A percentile compares a stretch with the other conserved stretches of the same genome.
Conservation (phyloP, 768 basidiomycete species). For the Boletus rubescentipes region DNA sequence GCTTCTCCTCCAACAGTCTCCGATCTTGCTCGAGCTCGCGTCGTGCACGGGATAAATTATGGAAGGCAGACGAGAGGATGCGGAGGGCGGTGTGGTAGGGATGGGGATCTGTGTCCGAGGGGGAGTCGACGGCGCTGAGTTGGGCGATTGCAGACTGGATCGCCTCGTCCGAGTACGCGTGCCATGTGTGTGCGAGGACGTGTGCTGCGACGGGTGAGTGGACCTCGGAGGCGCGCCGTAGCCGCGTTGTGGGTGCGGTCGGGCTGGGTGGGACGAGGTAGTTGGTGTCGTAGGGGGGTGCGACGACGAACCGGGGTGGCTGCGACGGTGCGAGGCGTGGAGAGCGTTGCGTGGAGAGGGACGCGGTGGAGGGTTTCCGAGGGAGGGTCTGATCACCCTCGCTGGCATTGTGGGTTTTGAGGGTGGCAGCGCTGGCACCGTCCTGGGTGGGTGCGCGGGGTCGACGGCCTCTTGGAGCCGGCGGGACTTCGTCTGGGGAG, state of each 20-base stretch:
- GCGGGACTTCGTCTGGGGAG: slow-evolving; percentile 50
- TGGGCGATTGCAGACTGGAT: slow-evolving; percentile 63
- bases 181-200: slow-evolving; percentile 72
- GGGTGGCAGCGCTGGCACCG: slow-evolving; percentile 35
- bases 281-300: slow-evolving; percentile 34
- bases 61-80: slow-evolving; percentile 64
- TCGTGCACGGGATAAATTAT: slow-evolving; percentile 54
- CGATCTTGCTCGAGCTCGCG: slow-evolving; percentile 65
- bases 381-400: slow-evolving; percentile 14
- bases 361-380: slow-evolving; percentile 34
- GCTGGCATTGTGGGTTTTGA: slow-evolving; percentile 48
- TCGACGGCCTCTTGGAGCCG: slow-evolving; percentile 44
- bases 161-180: slow-evolving; percentile 72
- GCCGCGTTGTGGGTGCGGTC: slow-evolving; percentile 16
- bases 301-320: slow-evolving; percentile 40
- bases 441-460: slow-evolving; percentile 41
- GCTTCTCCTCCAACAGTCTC: slow-evolving; percentile 56
- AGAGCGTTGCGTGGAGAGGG: slow-evolving; percentile 39
- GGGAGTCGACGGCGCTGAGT: slow-evolving; percentile 44
- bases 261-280: slow-evolving; percentile 38
- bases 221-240: slow-evolving; percentile 10
- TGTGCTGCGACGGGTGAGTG: slow-evolving; percentile 37
- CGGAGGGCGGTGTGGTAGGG: slow-evolving; percentile 71
- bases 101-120: slow-evolving; percentile 45
- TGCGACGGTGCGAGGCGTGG: slow-evolving; percentile 27